Evolutionary conservation across 2,329 filamentous ascomycete genomes (phyloP).

Genomic region (Aureobasidium leucospermi): DNA sequence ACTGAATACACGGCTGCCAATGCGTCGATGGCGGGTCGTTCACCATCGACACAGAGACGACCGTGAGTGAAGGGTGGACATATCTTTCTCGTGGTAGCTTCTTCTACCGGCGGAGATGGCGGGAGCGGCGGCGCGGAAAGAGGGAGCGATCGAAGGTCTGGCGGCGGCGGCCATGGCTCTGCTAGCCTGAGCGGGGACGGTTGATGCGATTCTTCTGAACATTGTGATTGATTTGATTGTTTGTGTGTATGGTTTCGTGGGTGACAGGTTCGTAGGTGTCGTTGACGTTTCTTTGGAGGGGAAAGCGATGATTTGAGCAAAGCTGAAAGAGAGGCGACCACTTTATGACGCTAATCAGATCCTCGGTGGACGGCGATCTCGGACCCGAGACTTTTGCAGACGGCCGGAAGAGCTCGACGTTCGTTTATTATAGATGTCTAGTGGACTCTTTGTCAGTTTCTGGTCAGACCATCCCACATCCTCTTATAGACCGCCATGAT

Average conservation of each 20-base stretch:
- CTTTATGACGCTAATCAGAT: conserved; percentile 14
- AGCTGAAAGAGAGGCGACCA: conserved; percentile 11
- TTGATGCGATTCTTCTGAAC: conserved; percentile 51
- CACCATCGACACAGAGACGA: background rate
- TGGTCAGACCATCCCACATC: background rate
- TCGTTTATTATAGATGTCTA: background rate
- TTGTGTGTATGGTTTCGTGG: background rate
- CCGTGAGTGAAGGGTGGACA: conserved; percentile 25
- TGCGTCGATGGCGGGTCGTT: conserved; percentile 9
- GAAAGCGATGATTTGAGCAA: conserved; percentile 6
- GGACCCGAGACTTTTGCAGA: background rate
- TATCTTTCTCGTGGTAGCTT: conserved; percentile 61
- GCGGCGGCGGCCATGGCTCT: conserved; percentile 42
- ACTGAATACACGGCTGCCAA: background rate
- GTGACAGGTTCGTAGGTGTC: background rate
- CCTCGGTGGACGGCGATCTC: conserved; percentile 9
- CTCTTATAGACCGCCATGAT: background rate
- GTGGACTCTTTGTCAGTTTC: background rate
- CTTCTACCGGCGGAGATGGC: conserved; percentile 36
- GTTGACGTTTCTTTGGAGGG: background rate
- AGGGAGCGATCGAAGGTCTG: conserved; percentile 42
- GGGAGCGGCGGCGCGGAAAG: conserved; percentile 37
- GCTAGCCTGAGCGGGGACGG: conserved; percentile 46
- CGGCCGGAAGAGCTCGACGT: background rate
- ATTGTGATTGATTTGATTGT: conserved; percentile 32